Evolutionary conservation across 257 asterid species (phyloP).

Genomic region (Primulina huaijiensis): DNA sequence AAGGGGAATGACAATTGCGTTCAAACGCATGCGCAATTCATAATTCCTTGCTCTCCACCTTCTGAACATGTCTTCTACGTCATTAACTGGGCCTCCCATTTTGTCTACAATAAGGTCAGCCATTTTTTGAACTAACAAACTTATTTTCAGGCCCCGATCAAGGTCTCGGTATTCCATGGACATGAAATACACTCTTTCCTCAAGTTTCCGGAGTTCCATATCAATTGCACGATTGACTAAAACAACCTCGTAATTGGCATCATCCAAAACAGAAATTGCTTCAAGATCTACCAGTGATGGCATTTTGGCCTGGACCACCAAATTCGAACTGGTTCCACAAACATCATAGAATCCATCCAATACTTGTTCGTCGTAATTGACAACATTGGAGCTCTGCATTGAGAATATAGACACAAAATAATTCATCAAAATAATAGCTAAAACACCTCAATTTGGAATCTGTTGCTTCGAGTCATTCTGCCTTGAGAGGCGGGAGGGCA

Average conservation of each 20-base stretch:
- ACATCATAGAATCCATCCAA: constrained; percentile 94
- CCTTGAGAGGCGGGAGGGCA: neutral
- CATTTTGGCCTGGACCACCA: constrained; percentile 60
- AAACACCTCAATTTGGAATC: neutral
- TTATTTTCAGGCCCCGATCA: constrained; percentile 45
- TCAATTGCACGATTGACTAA: constrained; percentile 71
- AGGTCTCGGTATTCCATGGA: constrained; percentile 53
- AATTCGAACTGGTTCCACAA: constrained; percentile 65
- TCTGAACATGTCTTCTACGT: constrained; percentile 81
- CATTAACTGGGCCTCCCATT: constrained; percentile 93
- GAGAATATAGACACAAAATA: constrained; percentile 11
- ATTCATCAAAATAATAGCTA: constrained; percentile 8
- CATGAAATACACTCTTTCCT: constrained; percentile 67
- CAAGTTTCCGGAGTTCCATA: constrained; percentile 67
- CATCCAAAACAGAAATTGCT: constrained; percentile 53
- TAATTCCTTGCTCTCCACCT: constrained; percentile 76
- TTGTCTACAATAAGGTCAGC: constrained; percentile 74
- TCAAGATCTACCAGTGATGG: constrained; percentile 72
- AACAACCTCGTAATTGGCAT: constrained; percentile 71
- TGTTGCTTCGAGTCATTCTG: neutral
- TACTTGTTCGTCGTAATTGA: constrained; percentile 86
- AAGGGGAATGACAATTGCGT: constrained; percentile 67
- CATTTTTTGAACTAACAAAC: constrained; percentile 67
- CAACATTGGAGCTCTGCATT: constrained; percentile 80
- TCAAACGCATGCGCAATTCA: constrained; percentile 51